Evolutionary conservation across 1,284 basidiomycete genomes (phyloP), one percentile per base, ranked within the genome.

Genomic region (Amylostereum areolatum): DNA sequence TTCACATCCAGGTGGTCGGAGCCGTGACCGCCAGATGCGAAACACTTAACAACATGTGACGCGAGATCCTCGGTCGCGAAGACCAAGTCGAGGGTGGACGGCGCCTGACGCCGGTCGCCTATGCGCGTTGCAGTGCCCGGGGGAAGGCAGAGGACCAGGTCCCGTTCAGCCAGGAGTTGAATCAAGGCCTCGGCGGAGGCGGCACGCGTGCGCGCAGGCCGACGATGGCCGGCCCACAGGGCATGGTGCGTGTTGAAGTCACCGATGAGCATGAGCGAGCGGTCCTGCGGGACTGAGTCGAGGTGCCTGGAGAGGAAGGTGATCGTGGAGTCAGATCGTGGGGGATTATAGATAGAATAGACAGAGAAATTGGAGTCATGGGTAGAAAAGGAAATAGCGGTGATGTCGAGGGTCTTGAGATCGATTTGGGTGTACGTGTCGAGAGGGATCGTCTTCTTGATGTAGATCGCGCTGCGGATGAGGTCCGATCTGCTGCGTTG

Each of bases 231-330:
- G 4, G 76, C 72, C 76, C 74, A 80, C 0, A 67, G 28, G 0
- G 68, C 70, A 59, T 78, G 73, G 55, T 80, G 75, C 0, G 68
- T 55, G 58, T 78, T 78, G 65, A 78, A 77, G 57, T 78, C 73
- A 0, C 74, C 74, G 0, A 64, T 72, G 4, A 72, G 51, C 10
- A 65, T 44, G 12, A 60, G 55, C 10, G 42, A 50, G 29, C 9
- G 42, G n/a, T n/a, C n/a, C n/a, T n/a, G n/a, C n/a, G n/a, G n/a
- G n/a, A n/a, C n/a, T n/a, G n/a, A n/a, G n/a, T n/a, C n/a, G n/a
- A n/a, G n/a, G n/a, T n/a, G n/a, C n/a, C n/a, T n/a, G n/a, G n/a
- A n/a, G n/a, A n/a, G n/a, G n/a, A n/a, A n/a, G n/a, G n/a, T n/a
- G n/a, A n/a, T n/a, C n/a, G n/a, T n/a, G n/a, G n/a, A n/a, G n/a